Evolutionary conservation across 2,329 filamentous ascomycete species (phyloP).

Genomic region (Leptographium lundbergii): DNA sequence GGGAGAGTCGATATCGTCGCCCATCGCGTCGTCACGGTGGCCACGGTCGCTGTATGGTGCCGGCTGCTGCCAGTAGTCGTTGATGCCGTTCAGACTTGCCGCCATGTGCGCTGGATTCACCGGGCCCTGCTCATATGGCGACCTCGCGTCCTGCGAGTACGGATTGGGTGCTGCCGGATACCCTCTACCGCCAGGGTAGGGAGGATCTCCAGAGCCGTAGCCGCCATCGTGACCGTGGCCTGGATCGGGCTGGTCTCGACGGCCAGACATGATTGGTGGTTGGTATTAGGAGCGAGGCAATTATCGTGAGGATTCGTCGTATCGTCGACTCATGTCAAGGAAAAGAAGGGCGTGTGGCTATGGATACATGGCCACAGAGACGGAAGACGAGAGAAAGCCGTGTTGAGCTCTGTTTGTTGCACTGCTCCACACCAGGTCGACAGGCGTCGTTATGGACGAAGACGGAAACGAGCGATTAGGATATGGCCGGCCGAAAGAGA

Average conservation of each 20-base stretch:
- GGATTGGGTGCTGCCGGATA: neutral
- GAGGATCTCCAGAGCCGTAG: neutral
- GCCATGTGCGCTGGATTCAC: constrained; percentile 18
- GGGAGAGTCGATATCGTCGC: constrained; percentile 30
- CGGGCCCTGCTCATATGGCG: constrained; percentile 10
- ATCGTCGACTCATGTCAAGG: constrained; percentile 51
- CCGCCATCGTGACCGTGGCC: constrained; percentile 3
- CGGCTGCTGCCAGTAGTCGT: constrained; percentile 39
- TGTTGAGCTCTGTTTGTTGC: neutral
- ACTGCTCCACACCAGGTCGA: neutral
- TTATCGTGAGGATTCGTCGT: constrained; percentile 26
- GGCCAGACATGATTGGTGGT: constrained; percentile 21
- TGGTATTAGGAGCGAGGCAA: neutral
- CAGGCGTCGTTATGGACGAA: neutral
- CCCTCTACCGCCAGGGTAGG: neutral
- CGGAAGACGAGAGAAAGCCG: neutral
- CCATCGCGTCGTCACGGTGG: constrained; percentile 22
- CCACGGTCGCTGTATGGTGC: constrained; percentile 26
- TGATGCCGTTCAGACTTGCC: constrained; percentile 27
- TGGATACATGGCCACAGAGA: neutral
- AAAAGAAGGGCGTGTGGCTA: neutral
- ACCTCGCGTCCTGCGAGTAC: neutral
- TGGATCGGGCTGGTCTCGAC: constrained; percentile 10
- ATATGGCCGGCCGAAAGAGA: neutral
- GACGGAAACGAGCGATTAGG: neutral